phyloP scores from a whole-genome alignment of 345 rosid genomes.

The Balakata baccata region DNA sequence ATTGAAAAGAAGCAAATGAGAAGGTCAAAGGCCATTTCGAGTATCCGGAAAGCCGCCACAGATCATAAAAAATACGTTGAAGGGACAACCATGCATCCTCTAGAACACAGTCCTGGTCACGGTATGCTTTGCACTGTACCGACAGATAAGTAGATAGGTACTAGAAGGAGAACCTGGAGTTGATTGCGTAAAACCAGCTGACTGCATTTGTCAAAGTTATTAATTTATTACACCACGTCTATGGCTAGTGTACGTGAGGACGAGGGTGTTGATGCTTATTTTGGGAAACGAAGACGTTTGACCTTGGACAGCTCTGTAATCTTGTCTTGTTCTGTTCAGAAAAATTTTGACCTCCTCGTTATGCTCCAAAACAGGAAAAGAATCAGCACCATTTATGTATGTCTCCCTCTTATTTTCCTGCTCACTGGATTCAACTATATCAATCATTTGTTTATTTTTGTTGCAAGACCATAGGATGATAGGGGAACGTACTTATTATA shows the following conservation, averaged over 20 bases:
- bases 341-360: neutral
- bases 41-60: constrained; percentile 43
- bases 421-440: neutral
- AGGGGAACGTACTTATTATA: too few relatives aligned
- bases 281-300: constrained; percentile 2
- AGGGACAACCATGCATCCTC: constrained; percentile 58
- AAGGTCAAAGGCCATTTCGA: constrained; percentile 29
- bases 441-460: neutral
- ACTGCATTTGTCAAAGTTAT: constrained; percentile 11
- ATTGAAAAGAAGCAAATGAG: constrained; percentile 43
- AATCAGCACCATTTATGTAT: neutral
- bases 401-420: neutral
- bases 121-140: constrained; percentile 59
- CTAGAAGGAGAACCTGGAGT: neutral
- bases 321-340: neutral
- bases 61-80: constrained; percentile 56
- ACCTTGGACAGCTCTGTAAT: neutral
- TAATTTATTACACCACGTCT: neutral
- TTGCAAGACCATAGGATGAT: neutral
- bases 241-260: neutral
- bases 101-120: constrained; percentile 66
- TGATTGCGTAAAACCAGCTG: constrained; percentile 1
- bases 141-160: constrained; percentile 35
- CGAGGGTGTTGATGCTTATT: neutral
- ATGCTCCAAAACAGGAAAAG: neutral